A percentile compares a stretch with the other conserved stretches of the same genome.
Conservation (phyloP, 1,284 basidiomycete genomes). For the Apiotrichum siamense region DNA sequence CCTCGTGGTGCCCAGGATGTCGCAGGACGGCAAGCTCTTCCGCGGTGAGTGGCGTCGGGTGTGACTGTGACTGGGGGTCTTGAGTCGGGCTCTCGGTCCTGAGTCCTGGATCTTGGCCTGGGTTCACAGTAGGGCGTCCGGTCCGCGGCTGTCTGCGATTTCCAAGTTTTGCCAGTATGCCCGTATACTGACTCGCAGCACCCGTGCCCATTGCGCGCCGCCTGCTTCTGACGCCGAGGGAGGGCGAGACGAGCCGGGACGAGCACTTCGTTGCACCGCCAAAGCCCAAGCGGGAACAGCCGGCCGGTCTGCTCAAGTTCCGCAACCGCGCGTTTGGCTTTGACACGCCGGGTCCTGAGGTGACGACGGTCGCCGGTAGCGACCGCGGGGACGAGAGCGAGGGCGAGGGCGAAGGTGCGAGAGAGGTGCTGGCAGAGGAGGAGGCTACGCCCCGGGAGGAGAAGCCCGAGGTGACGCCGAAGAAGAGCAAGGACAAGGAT, state of each 20-base stretch:
- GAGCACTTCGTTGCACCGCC: neutral
- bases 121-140: neutral
- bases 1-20: slow-evolving; percentile 34
- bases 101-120: neutral
- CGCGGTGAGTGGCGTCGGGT: slow-evolving; percentile 26
- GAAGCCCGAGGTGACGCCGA: neutral
- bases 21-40: slow-evolving; percentile 25
- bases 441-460: neutral
- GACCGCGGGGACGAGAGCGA: slow-evolving; percentile 1
- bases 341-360: slow-evolving; percentile 31
- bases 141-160: neutral
- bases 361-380: neutral
- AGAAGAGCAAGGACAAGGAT: slow-evolving; percentile 7
- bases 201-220: slow-evolving; percentile 35
- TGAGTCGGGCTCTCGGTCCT: too few relatives aligned
- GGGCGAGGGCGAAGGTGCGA: neutral
- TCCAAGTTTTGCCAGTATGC: too few relatives aligned
- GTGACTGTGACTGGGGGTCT: too few relatives aligned
- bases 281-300: slow-evolving; percentile 29
- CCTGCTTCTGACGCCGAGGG: slow-evolving; percentile 32
- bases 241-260: neutral
- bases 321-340: slow-evolving; percentile 36
- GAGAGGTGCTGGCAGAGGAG: neutral
- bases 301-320: slow-evolving; percentile 38
- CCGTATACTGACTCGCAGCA: slow-evolving; percentile 23